Percentiles rank a stretch among this genome's conserved stretches.
phyloP scores from a whole-genome alignment of 768 basidiomycete genomes.

The Melanogaster broomeanus region DNA sequence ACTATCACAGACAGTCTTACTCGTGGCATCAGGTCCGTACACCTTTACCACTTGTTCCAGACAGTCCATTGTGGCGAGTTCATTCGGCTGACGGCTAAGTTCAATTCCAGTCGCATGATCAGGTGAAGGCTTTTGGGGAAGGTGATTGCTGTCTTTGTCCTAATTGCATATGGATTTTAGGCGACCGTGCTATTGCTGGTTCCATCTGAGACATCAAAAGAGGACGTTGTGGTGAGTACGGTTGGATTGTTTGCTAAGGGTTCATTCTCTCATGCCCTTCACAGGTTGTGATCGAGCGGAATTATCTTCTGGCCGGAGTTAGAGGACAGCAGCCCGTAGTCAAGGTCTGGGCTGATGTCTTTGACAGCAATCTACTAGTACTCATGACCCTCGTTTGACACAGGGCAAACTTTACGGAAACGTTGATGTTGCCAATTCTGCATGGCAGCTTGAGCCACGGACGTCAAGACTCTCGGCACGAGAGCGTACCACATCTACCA shows the following conservation, averaged over 20 bases:
- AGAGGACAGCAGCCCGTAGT: slow-evolving; percentile 68
- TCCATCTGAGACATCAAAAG: slow-evolving; percentile 68
- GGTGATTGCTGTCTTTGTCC: slow-evolving; percentile 13
- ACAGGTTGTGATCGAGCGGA: slow-evolving; percentile 73
- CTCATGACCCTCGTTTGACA: background rate
- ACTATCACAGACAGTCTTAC: slow-evolving; percentile 48
- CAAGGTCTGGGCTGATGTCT: slow-evolving; percentile 51
- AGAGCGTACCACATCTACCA: slow-evolving; percentile 74
- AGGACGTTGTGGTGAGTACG: slow-evolving; percentile 63
- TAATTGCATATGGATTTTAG: slow-evolving; percentile 38
- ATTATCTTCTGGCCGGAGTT: slow-evolving; percentile 73
- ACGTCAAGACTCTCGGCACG: slow-evolving; percentile 50
- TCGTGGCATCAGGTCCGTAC: slow-evolving; percentile 84
- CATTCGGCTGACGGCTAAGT: slow-evolving; percentile 12
- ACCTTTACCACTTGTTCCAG: background rate
- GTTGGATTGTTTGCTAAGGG: background rate
- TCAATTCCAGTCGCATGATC: slow-evolving; percentile 74
- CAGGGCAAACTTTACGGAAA: slow-evolving; percentile 76
- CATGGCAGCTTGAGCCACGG: slow-evolving; percentile 82
- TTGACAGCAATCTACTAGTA: background rate
- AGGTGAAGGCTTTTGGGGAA: slow-evolving; percentile 43
- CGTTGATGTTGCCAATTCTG: slow-evolving; percentile 64
- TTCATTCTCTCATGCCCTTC: slow-evolving; percentile 2
- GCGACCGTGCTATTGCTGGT: slow-evolving; percentile 77
- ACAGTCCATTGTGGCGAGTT: slow-evolving; percentile 17